Evolutionary conservation across 1,139 yeast genomes (phyloP).

Genomic region (Nadsonia commutata): DNA sequence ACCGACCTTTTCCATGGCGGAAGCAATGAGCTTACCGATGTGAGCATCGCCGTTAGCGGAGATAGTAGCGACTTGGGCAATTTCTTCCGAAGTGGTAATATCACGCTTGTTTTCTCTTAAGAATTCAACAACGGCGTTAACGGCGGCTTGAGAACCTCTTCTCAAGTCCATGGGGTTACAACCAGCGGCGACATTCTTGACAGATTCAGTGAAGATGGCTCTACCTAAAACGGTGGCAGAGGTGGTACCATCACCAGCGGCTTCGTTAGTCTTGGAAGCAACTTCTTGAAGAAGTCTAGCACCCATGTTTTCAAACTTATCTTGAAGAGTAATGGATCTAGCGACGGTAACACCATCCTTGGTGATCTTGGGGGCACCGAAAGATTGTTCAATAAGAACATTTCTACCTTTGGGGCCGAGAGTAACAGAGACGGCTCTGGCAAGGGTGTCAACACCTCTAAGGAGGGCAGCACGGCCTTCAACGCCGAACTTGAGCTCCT

Average conservation of each 20-base stretch:
- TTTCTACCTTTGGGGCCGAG: slow-evolving; percentile 98
- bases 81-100: slow-evolving; percentile 92
- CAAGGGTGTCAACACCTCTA: slow-evolving; percentile 91
- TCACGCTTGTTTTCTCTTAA: slow-evolving; percentile 87
- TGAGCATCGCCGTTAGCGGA: slow-evolving; percentile 96
- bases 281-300: slow-evolving; percentile 95
- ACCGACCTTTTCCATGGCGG: slow-evolving; percentile 99
- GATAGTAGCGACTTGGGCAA: slow-evolving; percentile 97
- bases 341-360: slow-evolving; percentile 99
- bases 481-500: slow-evolving; percentile 94
- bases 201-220: slow-evolving; percentile 93
- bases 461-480: slow-evolving; percentile 96
- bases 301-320: slow-evolving; percentile 93
- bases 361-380: slow-evolving; percentile 96
- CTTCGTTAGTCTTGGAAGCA: slow-evolving; percentile 94
- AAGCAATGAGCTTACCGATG: slow-evolving; percentile 85
- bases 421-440: slow-evolving; percentile 94
- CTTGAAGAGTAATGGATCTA: slow-evolving; percentile 67
- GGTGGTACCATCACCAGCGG: slow-evolving; percentile 99
- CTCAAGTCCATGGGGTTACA: slow-evolving; percentile 99
- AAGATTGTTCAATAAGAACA: slow-evolving; percentile 91
- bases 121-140: slow-evolving; percentile 85
- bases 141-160: slow-evolving; percentile 98
- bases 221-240: slow-evolving; percentile 96
- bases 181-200: slow-evolving; percentile 97